These are phyloP conservation scores for Isabelozyma heimii DNA, from an alignment of 805 yeast species.

Conservation along the genomic window DNA sequence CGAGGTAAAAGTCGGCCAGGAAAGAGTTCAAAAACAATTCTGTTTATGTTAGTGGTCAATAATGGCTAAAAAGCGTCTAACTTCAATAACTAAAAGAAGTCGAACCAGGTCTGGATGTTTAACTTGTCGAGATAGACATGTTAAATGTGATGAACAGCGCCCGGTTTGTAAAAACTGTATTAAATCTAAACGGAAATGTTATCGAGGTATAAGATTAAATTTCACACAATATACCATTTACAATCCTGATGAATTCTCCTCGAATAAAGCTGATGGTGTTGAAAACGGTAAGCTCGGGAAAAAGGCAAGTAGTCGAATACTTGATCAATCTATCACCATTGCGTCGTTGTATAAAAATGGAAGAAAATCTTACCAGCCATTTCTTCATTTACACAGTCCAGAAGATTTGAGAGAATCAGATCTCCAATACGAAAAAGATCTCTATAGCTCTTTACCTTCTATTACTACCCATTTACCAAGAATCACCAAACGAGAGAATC, in stretches of 20 bases:
- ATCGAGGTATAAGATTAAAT: slow-evolving; percentile 45
- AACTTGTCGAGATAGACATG: slow-evolving; percentile 63
- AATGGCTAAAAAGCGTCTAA: slow-evolving; percentile 24
- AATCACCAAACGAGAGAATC: background rate
- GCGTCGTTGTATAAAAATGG: slow-evolving; percentile 40
- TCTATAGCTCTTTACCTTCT: slow-evolving; percentile 11
- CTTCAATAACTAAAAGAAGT: slow-evolving; percentile 24
- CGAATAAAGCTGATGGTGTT: background rate
- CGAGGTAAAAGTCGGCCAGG: background rate
- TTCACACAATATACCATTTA: slow-evolving; percentile 41
- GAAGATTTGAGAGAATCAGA: slow-evolving; percentile 34
- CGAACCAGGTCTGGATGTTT: slow-evolving; percentile 52
- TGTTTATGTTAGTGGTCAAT: too few relatives aligned
- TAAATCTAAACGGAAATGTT: slow-evolving; percentile 47
- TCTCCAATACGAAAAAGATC: slow-evolving; percentile 22
- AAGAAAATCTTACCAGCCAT: slow-evolving; percentile 25
- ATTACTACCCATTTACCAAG: background rate
- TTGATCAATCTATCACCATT: slow-evolving; percentile 44
- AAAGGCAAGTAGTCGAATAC: slow-evolving; percentile 14
- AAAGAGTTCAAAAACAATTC: background rate
- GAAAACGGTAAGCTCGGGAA: background rate
- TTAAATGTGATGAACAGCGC: slow-evolving; percentile 64
- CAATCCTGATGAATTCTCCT: slow-evolving; percentile 21
- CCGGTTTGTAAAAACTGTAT: slow-evolving; percentile 61
- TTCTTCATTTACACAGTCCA: slow-evolving; percentile 25